Base-by-base conservation (phyloP, 257 asterid genomes). In the Nicotiana noctiflora region DNA sequence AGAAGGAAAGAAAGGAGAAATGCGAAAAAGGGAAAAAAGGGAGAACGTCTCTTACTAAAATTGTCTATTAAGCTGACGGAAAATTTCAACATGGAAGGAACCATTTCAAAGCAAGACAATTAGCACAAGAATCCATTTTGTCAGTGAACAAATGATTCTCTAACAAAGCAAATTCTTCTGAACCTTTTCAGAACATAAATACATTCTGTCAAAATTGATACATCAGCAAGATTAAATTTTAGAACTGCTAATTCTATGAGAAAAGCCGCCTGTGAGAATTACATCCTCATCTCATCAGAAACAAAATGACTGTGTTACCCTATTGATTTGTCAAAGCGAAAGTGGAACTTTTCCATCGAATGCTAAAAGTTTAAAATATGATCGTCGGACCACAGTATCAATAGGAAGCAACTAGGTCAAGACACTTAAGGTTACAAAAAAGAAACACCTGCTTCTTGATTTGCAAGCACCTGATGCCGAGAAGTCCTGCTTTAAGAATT, bases 401-500 rank as follows among this genome's bases (percentile, higher is more conserved):
- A 55, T 55, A 52, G 57, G 57, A 52, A 52, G 11, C 4, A 66
- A 37, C 57, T 70, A 19, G 34, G 57, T 31, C 1, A 44, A 44
- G 57, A 70, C 46, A 56, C 21, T 46, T 23, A 3, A 40, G 4
- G 21, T 23, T 46, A 46, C 40, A 72, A 46, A 46, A 13, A 46
- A 72, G 78, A 13, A 13, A 72, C 32, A 32, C 78, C 57, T 72
- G 29, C 29, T 9, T 67, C 55, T 37, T 67, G 31, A 37, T 67
- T 67, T 27, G 40, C 56, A 67, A 37, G 31, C 57, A 5, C 3
- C 12, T 19, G 57, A 46, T 72, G 61, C 60, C 46, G 59, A 72
- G 49, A 44, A 7, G 4, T 72, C 61, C 40, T 61, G 77, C 49
- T 76, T 63, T 75, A 75, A 57, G 31, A 75, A 70, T 87, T 82